Base-by-base conservation (phyloP, 2,329 filamentous ascomycete species). In the Fusarium sp. region DNA sequence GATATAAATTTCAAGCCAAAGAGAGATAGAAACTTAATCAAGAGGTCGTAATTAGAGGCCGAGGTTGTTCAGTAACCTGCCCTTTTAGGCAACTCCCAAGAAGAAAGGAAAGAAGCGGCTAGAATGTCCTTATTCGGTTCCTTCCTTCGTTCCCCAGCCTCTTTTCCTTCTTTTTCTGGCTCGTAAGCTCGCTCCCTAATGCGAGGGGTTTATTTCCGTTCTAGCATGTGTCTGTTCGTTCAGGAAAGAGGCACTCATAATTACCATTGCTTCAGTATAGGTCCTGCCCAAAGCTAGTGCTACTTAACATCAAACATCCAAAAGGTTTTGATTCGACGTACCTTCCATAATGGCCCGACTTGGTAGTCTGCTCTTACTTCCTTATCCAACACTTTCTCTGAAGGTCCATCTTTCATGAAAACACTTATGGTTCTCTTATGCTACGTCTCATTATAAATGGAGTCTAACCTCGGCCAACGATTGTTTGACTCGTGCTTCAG, bases 31-130 rank as follows among this genome's bases (percentile, higher is more conserved):
- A 39, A 23, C 30, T 30, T 25, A 9, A 37, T 37, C 31, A 39
- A 59, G 10, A 43, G 53, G 43, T 19, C 30, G 44, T 44, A 49
- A 42, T 57, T 13, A 42, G 19, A 31, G 14, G 37, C 45, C 51
- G 48, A 65, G 23, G 31, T n/a, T 44, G 53, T 43, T 43, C 58
- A 56, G 54, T 45, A 37, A 60, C 54, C 61, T 65, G 43, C 66
- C 66, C 53, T 19, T 57, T 69, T 69, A 46, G 66, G 66, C 62
- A 69, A 61, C 45, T 65, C 49, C 48, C 39, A 65, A 46, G 60
- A 69, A 69, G 54, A 54, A 50, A 44, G 37, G 37, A 62, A 50
- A 28, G 50, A 68, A 60, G 58, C 43, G 65, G 51, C 42, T 52
- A 52, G 11, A 14, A 37, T 56, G 34, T 52, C 31, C 21, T 21